Evolutionary conservation across 306 rosid species (phyloP).

Genomic region (Pachyrhizus erosus): DNA sequence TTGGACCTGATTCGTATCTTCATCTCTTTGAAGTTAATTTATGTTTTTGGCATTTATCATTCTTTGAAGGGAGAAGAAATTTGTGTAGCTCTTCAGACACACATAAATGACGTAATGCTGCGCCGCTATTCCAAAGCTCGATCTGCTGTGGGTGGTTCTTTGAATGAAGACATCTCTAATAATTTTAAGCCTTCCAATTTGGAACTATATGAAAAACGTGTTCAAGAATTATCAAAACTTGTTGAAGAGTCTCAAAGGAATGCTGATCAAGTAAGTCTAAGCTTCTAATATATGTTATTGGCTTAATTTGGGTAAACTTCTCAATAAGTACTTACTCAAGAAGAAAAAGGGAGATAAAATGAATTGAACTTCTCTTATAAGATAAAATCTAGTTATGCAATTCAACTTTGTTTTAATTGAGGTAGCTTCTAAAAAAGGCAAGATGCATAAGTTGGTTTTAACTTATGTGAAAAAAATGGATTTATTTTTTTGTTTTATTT

Average conservation of each 20-base stretch:
- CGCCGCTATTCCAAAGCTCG: constrained; percentile 87
- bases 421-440: neutral
- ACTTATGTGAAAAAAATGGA: neutral
- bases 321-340: neutral
- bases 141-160: constrained; percentile 57
- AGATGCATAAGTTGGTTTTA: neutral
- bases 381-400: neutral
- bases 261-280: constrained; percentile 73
- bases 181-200: constrained; percentile 59
- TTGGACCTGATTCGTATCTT: neutral
- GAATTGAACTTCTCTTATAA: neutral
- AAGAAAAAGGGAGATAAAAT: neutral
- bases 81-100: constrained; percentile 96
- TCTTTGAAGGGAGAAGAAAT: constrained; percentile 91
- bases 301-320: neutral
- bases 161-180: constrained; percentile 65
- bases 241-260: constrained; percentile 83
- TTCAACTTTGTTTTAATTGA: neutral
- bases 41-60: constrained; percentile 24
- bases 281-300: constrained; percentile 5
- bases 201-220: constrained; percentile 69
- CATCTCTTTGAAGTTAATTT: constrained; percentile 17
- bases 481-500: neutral
- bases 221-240: constrained; percentile 77
- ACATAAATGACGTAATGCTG: constrained; percentile 93